Evolutionary conservation across 2,329 filamentous ascomycete species (phyloP), one percentile per base, ranked within the genome.

Genomic region (Penicillium crustosum): DNA sequence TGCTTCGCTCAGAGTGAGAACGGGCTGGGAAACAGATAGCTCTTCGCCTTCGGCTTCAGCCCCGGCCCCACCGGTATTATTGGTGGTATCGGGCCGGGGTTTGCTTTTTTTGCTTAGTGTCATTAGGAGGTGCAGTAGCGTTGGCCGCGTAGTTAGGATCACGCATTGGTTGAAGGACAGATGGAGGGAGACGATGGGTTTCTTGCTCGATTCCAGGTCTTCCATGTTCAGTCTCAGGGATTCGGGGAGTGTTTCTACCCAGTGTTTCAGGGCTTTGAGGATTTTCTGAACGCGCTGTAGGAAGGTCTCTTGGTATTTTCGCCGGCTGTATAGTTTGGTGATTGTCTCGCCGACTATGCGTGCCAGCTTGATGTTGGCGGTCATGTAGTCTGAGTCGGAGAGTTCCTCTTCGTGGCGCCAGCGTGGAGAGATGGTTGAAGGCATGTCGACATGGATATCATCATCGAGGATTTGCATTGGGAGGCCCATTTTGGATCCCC

Each of bases 381-480:
- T 69, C 50, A 75, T 66, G 53, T 74, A 74, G 4, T 72, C 72
- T 2, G 69, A 69, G 42, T 76, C 73, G 2, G 70, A 68, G 33
- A 77, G 73, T 50, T 77, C 73, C 55, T 73, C 70, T 21, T 69
- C 66, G 25, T 76, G 71, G 35, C 68, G 59, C 49, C 65, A 66
- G 17, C 61, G 60, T 2, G 73, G 70, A 13, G 61, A 64, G 6
- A 73, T 66, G 3, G 66, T 67, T 17, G 71, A 74, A 4, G 75
- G 75, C 62, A 76, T 68, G 52, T 76, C 72, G 29, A 74, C 66
- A 36, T 76, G 74, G 42, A 77, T 81, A 19, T 81, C 80, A 36
- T 79, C 74, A 50, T 83, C 80, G 13, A 75, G 73, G 6, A 83
- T 77, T 39, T 79, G 78, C 7, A 79, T 74, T 0, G 81, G 79